Base-by-base conservation (phyloP, 495 filamentous ascomycete genomes). In the Aspergillus nidulans region DNA sequence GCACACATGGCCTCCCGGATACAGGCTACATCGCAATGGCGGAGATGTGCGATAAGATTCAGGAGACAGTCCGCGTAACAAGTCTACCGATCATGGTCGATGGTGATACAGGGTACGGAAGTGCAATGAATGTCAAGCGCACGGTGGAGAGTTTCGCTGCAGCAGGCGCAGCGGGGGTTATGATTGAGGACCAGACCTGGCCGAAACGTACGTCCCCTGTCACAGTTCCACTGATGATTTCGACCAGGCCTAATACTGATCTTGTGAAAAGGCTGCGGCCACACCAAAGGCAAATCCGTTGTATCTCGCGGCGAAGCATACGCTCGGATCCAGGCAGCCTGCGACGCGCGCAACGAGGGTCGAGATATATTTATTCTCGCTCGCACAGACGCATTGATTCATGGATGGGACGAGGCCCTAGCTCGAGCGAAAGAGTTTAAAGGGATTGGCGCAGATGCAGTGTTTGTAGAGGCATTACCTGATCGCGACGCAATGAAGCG, bases 151-250 rank as follows among this genome's bases (percentile, higher is more conserved):
- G 51, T 6, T 76, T 71, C 61, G 71, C 69, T 0, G 56, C 56
- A 7, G 71, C 70, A 1, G 69, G 71, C 0, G 70, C 68, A 9
- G 70, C 73, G 1, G 71, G 73, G 0, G 60, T 71, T 10, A 74
- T 73, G 68, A 74, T 76, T 53, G 73, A 76, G 52, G 68, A 74
- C 53, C 73, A 74, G 55, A 69, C 64, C 4, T 72, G 69, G 67
- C 70, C 71, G 20, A 74, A 73, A 23, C 57, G 73, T 70, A 41
- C 40, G 39, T 34, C 24, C 16, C 4, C 25, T 20, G 12, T 30
- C 26, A 20, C 15, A 18, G 26, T 39, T 39, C 48, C 12, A 39
- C 39, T 51, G 4, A 34, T 42, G 10, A 20, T 18, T 23, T 16
- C 4, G 21, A 1, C 4, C 20, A 24, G 6, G 12, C 24, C 16